phyloP scores from a whole-genome alignment of 2,329 filamentous ascomycete genomes.

The Leptographium flavum region DNA sequence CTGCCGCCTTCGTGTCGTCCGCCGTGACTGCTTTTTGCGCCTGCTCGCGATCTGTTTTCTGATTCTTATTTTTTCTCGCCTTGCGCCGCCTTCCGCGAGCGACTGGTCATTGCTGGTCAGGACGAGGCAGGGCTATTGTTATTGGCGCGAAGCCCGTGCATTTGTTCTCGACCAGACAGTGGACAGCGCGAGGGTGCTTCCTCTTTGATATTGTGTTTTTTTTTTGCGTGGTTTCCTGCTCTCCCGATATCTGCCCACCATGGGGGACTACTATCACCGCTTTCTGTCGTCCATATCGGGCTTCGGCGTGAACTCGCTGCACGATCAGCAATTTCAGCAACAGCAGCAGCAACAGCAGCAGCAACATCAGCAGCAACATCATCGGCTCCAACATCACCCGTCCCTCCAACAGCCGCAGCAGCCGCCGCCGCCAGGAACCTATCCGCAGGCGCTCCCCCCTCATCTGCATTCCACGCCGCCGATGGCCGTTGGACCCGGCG shows the following conservation, averaged over 20 bases:
- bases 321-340: background rate
- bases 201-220: no score
- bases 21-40: no score
- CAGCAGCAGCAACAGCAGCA: background rate
- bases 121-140: background rate
- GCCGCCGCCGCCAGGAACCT: slow-evolving; percentile 3
- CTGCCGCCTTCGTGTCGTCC: background rate
- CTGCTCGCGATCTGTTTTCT: no score
- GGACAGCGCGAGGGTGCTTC: no score
- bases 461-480: slow-evolving; percentile 16
- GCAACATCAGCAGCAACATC: background rate
- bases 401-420: slow-evolving; percentile 2
- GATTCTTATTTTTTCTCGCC: background rate
- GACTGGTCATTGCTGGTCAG: background rate
- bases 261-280: slow-evolving; percentile 43
- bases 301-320: slow-evolving; percentile 15
- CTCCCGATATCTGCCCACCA: no score
- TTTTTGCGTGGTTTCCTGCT: no score
- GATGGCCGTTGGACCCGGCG: slow-evolving; percentile 18
- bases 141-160: background rate
- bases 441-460: slow-evolving; percentile 12
- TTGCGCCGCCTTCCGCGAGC: no score
- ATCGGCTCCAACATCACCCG: background rate
- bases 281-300: slow-evolving; percentile 39
- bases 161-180: background rate